Evolutionary conservation across 768 basidiomycete species (phyloP), one percentile per base, ranked within the genome.

Genomic region (Pholiota molesta): DNA sequence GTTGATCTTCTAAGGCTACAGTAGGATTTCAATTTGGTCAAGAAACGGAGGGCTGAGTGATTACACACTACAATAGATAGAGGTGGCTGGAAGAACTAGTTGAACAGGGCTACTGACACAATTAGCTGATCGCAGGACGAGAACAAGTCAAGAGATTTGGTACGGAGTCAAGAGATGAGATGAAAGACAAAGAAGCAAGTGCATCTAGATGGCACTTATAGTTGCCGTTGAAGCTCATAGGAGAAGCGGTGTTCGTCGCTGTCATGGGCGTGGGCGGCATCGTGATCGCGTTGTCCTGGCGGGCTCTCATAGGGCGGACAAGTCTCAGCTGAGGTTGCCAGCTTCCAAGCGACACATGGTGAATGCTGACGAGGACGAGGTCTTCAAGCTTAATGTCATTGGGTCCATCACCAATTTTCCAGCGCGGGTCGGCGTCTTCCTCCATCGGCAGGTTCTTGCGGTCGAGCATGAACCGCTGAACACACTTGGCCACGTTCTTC

Each of bases 241-340:
- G 57, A 17, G 44, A 19, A 1, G 62, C 42, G 5, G 53, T 49
- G 19, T 60, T 62, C 11, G 60, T 59, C 4, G 65, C 54, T 0
- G 62, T 60, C 60, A 62, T 39, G 3, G 61, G 60, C n/a, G 63
- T 62, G 39, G 63, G 39, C 23, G 57, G 61, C 55, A 62, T 52
- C 31, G 28, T 45, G 17, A 45, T 44, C 33, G 42, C 17, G 17
- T 19, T 29, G 35, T 33, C 33, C 35, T 60, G 59, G 23, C 59
- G 62, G 45, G 54, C 54, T 31, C 59, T 60, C 58, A 63, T 64
- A 23, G 81, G 81, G 23, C 77, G 80, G 40, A 77, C 72, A 37
- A 92, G 78, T 70, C 89, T 82, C 49, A 92, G 74, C 60, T 92
- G 90, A 21, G 90, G 89, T 62, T 93, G 91, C 91, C 91, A 93